Evolutionary conservation across 2,329 filamentous ascomycete genomes (phyloP), one percentile per base, ranked within the genome.

Genomic region (Byssochlamys sp.): DNA sequence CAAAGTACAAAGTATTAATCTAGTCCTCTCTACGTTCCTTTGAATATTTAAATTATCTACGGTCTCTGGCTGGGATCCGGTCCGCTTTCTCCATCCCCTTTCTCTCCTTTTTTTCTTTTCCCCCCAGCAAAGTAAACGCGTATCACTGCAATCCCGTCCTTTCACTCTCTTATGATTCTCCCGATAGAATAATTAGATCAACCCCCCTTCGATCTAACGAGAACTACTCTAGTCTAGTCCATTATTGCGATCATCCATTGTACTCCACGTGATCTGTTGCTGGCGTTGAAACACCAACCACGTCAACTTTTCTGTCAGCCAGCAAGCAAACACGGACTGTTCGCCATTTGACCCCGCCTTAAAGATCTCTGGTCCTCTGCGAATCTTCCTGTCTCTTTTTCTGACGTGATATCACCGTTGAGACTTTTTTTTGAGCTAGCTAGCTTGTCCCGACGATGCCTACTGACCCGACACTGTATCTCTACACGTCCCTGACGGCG

Each of bases 401-500:
- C 6, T 31, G 19, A 4, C 35, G 19, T 19, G 1, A 45, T 7
- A 19, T 14, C 5, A 19, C 19, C 39, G 11, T 31, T 10, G 4
- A 31, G 4, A n/a, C 5, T 24, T 45, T n/a, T n/a, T 19, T 1
- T 24, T 7, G 39, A 19, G 29, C 19, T 19, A 9, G 29, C 19
- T 5, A 45, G 6, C 39, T 4, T 19, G 19, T 19, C 14, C 39
- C 14, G 1, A 2, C 39, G 14, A 45, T 45, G 39, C 39, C 39
- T 3, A 24, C 73, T 52, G 75, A 76, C 59, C 83, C 87, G 53
- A 79, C 86, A 28, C 85, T 99, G 61, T 99, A 94, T 78, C 88
- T 99, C 67, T 96, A 95, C 78, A 97, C 94, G 60, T 97, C 92
- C 55, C 82, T 99, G 57, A 97, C 94, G 24, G 90, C 94, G 59